Evolutionary conservation across 2,329 filamentous ascomycete species (phyloP), one percentile per base, ranked within the genome.

Genomic region (Chaetomiaceae sp.): DNA sequence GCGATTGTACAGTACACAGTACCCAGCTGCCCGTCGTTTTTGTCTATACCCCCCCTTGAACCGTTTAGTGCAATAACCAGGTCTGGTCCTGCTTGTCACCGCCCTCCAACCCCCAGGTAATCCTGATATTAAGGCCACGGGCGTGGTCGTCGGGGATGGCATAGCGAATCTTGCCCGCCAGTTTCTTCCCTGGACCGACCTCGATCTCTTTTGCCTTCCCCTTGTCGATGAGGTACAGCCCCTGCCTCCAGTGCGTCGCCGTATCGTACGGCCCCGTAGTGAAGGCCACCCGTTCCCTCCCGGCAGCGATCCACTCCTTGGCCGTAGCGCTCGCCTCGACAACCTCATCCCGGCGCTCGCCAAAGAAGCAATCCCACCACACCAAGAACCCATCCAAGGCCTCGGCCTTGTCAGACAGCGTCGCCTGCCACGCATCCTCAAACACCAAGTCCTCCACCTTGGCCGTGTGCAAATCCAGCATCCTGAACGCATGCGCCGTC

Each of bases 291-390:
- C 85, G 81, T 58, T 85, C 80, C 21, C 47, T 11, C 4, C 50
- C 45, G n/a, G 80, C 78, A 5, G 80, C 78, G 14, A 68, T 70
- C 81, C 86, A 90, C 4, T 79, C 75, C 51, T 83, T 75, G 0
- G 84, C 81, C 46, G 82, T 80, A n/a, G 74, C 74, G 55, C 25
- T 78, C 70, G 27, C 76, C 71, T 8, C 74, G 74, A 42, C 82
- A 27, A 76, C 71, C 32, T 76, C 71, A 6, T 75, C 66, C 32
- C 78, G 73, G 0, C 80, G 79, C 9, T 84, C 82, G 59, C 87
- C 81, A 71, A 96, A 96, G 75, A 94, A 94, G 21, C 87, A 92
- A 68, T 97, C 92, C 67, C 96, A 96, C 89, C 91, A 96, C 61
- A 96, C 80, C 13, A 90, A 77, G 69, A 90, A 95, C 4, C 89